Conservation (phyloP, 2,329 filamentous ascomycete genomes). For the Trichoderma sp. region DNA sequence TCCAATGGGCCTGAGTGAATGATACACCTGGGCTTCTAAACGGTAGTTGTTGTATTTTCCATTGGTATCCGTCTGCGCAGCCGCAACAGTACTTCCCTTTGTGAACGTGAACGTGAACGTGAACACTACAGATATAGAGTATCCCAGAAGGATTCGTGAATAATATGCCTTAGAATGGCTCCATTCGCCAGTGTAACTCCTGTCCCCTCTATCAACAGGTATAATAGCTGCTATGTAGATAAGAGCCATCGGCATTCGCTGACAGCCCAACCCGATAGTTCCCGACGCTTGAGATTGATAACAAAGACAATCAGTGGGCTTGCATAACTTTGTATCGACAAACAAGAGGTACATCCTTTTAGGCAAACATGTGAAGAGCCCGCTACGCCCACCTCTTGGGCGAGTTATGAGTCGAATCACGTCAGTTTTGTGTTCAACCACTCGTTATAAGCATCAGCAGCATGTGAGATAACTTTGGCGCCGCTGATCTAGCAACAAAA, state of each 20-base stretch:
- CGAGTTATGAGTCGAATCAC: background rate
- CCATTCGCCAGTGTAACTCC: background rate
- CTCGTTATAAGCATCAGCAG: constrained; percentile 5
- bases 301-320: background rate
- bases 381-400: background rate
- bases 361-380: background rate
- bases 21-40: background rate
- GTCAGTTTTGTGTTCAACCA: background rate
- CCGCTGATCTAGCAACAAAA: background rate
- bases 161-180: background rate
- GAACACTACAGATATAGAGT: background rate
- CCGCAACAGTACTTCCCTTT: background rate
- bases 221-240: background rate
- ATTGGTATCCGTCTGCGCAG: background rate
- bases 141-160: background rate
- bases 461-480: constrained; percentile 8
- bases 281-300: constrained; percentile 2
- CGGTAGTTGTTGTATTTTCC: background rate
- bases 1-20: background rate
- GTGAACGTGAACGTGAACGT: background rate
- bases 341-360: background rate
- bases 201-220: background rate
- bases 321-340: background rate
- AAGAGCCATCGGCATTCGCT: background rate
- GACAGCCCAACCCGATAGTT: background rate